A percentile compares a stretch with the other conserved stretches of the same genome.
phyloP scores from a whole-genome alignment of 2,329 filamentous ascomycete species.

The Dactylellina leptospora region DNA sequence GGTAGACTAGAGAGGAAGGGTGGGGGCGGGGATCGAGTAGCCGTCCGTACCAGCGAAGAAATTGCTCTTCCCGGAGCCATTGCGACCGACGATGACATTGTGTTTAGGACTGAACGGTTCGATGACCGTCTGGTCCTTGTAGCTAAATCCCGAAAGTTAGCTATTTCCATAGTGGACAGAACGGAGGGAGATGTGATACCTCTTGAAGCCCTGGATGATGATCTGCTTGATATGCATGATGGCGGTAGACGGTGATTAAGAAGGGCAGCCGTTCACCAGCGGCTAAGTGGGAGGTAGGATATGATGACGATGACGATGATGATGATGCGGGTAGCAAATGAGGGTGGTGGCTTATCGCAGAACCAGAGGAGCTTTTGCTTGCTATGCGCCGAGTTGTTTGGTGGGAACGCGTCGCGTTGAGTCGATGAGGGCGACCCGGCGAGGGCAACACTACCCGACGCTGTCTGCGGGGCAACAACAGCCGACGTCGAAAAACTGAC shows the following conservation, averaged over 20 bases:
- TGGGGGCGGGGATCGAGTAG: not conserved
- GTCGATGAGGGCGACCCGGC: slow-evolving; percentile 2
- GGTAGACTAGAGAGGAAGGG: not conserved
- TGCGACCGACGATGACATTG: slow-evolving; percentile 98
- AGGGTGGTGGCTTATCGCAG: slow-evolving; percentile 34
- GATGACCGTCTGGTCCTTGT: slow-evolving; percentile 99
- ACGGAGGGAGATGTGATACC: slow-evolving; percentile 65
- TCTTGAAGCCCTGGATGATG: slow-evolving; percentile 99
- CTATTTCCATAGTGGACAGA: slow-evolving; percentile 4
- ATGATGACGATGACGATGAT: not conserved
- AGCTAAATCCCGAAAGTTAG: slow-evolving; percentile 67
- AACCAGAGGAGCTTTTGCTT: slow-evolving; percentile 18
- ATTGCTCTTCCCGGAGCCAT: slow-evolving; percentile 99
- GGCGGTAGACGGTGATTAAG: slow-evolving; percentile 42
- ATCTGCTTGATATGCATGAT: slow-evolving; percentile 99
- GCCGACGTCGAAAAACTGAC: slow-evolving; percentile 51
- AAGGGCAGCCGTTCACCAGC: slow-evolving; percentile 53
- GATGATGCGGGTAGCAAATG: slow-evolving; percentile 7
- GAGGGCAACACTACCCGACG: slow-evolving; percentile 29
- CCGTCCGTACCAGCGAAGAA: slow-evolving; percentile 78
- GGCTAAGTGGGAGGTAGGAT: slow-evolving; percentile 33
- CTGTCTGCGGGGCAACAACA: slow-evolving; percentile 16
- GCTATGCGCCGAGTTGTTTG: slow-evolving; percentile 45
- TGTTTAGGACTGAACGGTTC: slow-evolving; percentile 97
- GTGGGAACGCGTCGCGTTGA: slow-evolving; percentile 52